Percentiles rank a stretch among this genome's conserved stretches.
Conservation (phyloP, 495 filamentous ascomycete species). For the Hypomontagnella submonticulosa region DNA sequence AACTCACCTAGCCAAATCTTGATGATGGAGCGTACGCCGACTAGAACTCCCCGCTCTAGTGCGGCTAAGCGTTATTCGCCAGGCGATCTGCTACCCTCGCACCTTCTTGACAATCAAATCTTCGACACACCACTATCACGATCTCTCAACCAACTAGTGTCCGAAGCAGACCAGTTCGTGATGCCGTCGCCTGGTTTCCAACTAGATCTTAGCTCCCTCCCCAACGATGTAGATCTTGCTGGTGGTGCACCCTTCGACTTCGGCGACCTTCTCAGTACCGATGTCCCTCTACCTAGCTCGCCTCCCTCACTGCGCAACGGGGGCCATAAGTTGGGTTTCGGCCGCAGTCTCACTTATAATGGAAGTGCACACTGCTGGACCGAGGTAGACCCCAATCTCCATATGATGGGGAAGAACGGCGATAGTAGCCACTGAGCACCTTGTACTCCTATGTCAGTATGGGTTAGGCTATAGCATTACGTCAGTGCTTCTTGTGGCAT, state of each 20-base stretch:
- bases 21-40: slow-evolving; percentile 56
- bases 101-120: slow-evolving; percentile 45
- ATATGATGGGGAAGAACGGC: not conserved
- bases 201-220: slow-evolving; percentile 54
- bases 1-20: slow-evolving; percentile 51
- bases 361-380: slow-evolving; percentile 5
- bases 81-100: slow-evolving; percentile 52
- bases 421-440: not conserved
- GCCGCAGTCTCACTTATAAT: slow-evolving; percentile 26
- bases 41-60: slow-evolving; percentile 51
- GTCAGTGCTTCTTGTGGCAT: too few relatives aligned
- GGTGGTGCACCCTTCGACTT: slow-evolving; percentile 51
- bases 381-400: not conserved
- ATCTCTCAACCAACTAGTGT: slow-evolving; percentile 69
- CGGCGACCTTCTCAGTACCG: slow-evolving; percentile 59
- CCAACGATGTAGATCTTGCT: slow-evolving; percentile 52
- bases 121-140: slow-evolving; percentile 68
- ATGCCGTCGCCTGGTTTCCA: slow-evolving; percentile 49
- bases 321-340: slow-evolving; percentile 22
- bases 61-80: slow-evolving; percentile 43
- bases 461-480: not conserved
- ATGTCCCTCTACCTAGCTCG: slow-evolving; percentile 64
- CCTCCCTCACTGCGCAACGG: slow-evolving; percentile 53
- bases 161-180: slow-evolving; percentile 61
- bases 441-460: not conserved